Evolutionary conservation across 768 basidiomycete genomes (phyloP), one percentile per base, ranked within the genome.

Genomic region (Rhodotorula kratochvilovae): DNA sequence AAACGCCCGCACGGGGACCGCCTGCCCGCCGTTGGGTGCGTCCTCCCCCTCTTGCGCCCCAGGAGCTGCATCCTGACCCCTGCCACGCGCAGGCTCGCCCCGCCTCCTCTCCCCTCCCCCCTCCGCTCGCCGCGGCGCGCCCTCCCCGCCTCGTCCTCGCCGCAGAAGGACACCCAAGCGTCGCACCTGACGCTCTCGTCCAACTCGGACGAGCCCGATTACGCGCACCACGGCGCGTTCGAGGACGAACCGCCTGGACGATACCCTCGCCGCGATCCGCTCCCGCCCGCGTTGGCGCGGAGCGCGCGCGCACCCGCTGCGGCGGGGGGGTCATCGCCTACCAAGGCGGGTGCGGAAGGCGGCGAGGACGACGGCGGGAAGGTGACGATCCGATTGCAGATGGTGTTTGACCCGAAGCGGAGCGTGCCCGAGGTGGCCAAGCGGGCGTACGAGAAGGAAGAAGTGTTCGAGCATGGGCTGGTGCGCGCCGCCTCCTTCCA

Each of bases 331-430:
- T 13, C 56, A 8, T 57, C 56, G 33, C 19, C 36, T 15, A 11
- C 2, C 21, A 39, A 39, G 33, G 36, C 36, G 7, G 23, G n/a
- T 13, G 15, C 57, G 35, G 33, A 5, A 19, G 58, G 5, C n/a
- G 16, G 15, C 42, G n/a, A 31, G 1, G 45, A 19, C 17, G 43
- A 46, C 45, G 45, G 1, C 21, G 45, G 17, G 2, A 33, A 31
- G 43, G 43, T 61, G 17, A 21, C 54, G 54, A 25, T 67, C 33
- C 45, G 23, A 31, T 46, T 67, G 27, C 36, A 42, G 57, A 59
- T 53, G 62, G 60, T 54, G n/a, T 71, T 63, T 27, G 70, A 67
- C 39, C 54, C 65, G 46, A 59, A 36, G 55, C 23, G 45, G 43
- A n/a, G 16, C 19, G 65, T 54, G 42, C 39, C 57, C 31, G 57